Percentiles rank a stretch among this genome's conserved stretches.
These are phyloP conservation scores for Scedosporium minutisporum DNA, from an alignment of 2,329 filamentous ascomycete species.

Conservation along the genomic window DNA sequence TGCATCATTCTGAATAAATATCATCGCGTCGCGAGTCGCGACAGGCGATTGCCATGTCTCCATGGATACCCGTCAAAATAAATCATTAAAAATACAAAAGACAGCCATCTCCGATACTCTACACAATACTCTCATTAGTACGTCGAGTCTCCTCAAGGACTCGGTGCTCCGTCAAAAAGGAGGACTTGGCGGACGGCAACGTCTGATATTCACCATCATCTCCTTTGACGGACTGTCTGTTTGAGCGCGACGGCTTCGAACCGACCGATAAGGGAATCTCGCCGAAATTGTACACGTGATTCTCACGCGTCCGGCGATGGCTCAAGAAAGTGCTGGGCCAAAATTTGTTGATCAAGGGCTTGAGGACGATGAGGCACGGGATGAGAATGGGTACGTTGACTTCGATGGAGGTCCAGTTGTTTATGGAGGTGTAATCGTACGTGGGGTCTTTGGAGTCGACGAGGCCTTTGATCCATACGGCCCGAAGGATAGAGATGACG, in stretches of 20 bases:
- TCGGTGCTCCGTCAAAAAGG: background rate
- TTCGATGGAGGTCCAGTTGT: slow-evolving; percentile 6
- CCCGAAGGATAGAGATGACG: slow-evolving; percentile 22
- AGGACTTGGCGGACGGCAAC: background rate
- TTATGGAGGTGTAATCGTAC: slow-evolving; percentile 10
- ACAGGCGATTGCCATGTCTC: no score
- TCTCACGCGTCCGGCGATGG: background rate
- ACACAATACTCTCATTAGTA: no score
- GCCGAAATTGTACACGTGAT: background rate
- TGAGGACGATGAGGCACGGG: slow-evolving; percentile 26
- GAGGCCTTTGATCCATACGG: slow-evolving; percentile 12
- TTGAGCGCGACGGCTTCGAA: background rate
- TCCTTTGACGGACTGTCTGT: background rate
- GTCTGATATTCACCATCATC: background rate
- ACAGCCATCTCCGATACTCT: no score
- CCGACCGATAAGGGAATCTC: background rate
- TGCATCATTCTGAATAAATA: no score
- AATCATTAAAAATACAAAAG: no score
- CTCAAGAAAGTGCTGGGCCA: slow-evolving; percentile 14
- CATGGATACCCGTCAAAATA: no score
- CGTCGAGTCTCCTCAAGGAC: background rate
- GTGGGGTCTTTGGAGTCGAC: slow-evolving; percentile 12
- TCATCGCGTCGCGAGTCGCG: no score
- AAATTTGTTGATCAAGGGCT: slow-evolving; percentile 25
- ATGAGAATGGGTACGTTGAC: slow-evolving; percentile 17